These are phyloP conservation scores for Claviceps sp. DNA, from an alignment of 2,329 filamentous ascomycete species.

Conservation along the genomic window DNA sequence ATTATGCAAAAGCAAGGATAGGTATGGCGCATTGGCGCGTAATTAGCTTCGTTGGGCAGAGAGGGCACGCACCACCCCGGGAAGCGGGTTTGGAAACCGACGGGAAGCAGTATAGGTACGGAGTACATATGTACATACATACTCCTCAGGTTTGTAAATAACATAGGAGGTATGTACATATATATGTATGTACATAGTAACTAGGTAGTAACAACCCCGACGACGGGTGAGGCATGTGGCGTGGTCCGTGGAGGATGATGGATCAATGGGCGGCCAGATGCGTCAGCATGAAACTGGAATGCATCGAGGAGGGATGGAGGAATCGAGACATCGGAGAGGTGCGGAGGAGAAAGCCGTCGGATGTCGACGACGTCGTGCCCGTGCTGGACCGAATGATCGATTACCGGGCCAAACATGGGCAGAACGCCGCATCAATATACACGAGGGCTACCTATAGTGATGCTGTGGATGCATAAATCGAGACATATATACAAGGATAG, in stretches of 20 bases:
- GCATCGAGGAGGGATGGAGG: neutral
- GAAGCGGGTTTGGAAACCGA: too few relatives aligned
- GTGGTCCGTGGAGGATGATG: neutral
- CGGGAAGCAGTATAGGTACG: too few relatives aligned
- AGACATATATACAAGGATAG: neutral
- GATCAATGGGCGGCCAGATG: neutral
- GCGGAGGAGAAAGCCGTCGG: neutral
- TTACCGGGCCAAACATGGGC: neutral
- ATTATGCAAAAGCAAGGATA: neutral
- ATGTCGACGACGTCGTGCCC: too few relatives aligned
- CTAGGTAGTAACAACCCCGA: neutral
- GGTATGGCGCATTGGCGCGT: neutral
- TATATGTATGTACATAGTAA: too few relatives aligned
- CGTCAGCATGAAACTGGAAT: neutral
- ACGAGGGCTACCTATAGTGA: neutral
- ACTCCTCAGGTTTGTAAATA: too few relatives aligned
- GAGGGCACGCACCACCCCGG: too few relatives aligned
- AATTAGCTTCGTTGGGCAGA: too few relatives aligned
- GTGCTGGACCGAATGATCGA: too few relatives aligned
- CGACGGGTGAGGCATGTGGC: neutral
- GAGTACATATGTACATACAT: too few relatives aligned
- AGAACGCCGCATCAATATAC: neutral
- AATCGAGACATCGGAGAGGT: neutral
- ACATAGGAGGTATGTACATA: too few relatives aligned
- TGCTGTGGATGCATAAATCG: neutral